Evolutionary conservation across 371 early-diverging fungal species (phyloP).

Genomic region (Zancudomyces culisetae): DNA sequence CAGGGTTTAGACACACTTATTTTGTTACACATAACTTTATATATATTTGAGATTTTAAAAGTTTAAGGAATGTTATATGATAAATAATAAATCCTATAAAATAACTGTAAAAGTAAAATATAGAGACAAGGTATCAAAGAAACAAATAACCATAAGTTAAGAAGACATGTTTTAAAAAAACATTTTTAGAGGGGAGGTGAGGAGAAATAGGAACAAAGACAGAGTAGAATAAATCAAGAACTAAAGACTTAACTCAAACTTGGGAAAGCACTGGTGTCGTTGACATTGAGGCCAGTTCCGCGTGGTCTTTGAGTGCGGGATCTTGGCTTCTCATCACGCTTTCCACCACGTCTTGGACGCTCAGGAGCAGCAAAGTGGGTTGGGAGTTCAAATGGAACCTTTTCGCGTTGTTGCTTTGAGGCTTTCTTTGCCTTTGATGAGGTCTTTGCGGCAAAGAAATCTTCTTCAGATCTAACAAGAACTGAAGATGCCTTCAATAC

Average conservation of each 20-base stretch:
- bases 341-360: conserved; percentile 1
- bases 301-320: not conserved
- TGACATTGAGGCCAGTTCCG: conserved; percentile 10
- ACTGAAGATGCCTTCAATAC: conserved; percentile 13
- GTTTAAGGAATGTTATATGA: no score
- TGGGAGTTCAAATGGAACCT: not conserved
- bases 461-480: conserved; percentile 13
- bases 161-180: not conserved
- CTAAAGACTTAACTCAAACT: conserved; percentile 6
- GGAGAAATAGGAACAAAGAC: not conserved
- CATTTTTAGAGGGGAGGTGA: not conserved
- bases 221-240: not conserved
- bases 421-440: conserved; percentile 15
- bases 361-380: not conserved
- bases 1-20: no score
- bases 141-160: not conserved
- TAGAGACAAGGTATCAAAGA: not conserved
- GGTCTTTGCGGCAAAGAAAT: conserved; percentile 9
- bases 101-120: not conserved
- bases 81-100: not conserved
- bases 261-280: conserved; percentile 23
- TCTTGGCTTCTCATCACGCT: not conserved
- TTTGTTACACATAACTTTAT: no score
- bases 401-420: conserved; percentile 7
- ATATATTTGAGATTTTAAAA: no score